A percentile compares a stretch with the other conserved stretches of the same genome.
Evolutionary conservation across 768 basidiomycete species (phyloP).

Genomic region (Rhodotorula kratochvilovae): DNA sequence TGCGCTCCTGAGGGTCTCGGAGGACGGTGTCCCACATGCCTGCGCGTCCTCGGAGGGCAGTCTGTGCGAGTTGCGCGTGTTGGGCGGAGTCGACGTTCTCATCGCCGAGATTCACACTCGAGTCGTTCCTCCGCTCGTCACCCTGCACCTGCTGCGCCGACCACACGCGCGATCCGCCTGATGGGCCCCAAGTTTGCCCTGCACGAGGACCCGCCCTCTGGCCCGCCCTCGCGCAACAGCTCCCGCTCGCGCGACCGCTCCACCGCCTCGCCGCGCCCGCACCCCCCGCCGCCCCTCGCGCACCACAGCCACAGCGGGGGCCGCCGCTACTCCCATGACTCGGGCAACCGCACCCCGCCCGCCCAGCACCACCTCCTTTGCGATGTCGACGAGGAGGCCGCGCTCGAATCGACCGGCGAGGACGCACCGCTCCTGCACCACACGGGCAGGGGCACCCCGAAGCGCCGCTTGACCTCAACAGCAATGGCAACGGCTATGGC

Average conservation of each 20-base stretch:
- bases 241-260: neutral
- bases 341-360: neutral
- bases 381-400: constrained; percentile 22
- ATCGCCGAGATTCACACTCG: no score
- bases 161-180: no score
- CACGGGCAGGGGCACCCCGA: neutral
- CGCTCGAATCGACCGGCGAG: constrained; percentile 14
- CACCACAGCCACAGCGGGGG: neutral
- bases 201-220: neutral
- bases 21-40: constrained; percentile 5
- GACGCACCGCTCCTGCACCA: neutral
- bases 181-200: neutral
- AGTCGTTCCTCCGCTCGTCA: no score
- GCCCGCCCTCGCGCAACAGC: neutral
- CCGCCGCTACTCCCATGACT: neutral
- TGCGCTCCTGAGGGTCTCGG: neutral
- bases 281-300: neutral
- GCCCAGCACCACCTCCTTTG: neutral
- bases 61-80: no score
- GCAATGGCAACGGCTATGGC: constrained; percentile 13
- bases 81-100: no score
- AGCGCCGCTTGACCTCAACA: neutral
- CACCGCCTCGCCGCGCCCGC: neutral
- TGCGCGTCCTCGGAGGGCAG: neutral
- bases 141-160: no score